Percentiles rank a stretch among this genome's conserved stretches.
Evolutionary conservation across 257 asterid genomes (phyloP).

Genomic region (Catharanthus roseus): DNA sequence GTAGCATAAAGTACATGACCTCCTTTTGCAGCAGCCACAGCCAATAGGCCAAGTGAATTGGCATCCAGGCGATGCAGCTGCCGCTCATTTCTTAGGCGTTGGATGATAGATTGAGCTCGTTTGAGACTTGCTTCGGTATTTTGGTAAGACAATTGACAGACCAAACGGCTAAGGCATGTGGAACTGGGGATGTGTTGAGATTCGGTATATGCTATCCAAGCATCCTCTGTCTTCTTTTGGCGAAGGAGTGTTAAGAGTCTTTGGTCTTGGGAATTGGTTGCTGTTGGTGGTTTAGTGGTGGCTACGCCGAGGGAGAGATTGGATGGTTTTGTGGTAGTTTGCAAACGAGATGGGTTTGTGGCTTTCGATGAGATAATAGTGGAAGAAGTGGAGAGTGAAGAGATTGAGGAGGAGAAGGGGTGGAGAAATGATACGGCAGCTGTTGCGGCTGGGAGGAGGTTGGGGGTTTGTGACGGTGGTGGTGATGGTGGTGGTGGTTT

Average conservation of each 20-base stretch:
- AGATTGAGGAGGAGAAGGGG: constrained; percentile 25
- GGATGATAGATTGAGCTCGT: constrained; percentile 76
- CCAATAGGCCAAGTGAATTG: constrained; percentile 86
- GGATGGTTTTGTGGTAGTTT: constrained; percentile 34
- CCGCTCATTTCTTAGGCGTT: constrained; percentile 66
- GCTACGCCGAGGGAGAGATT: constrained; percentile 13
- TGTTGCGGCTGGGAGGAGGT: constrained; percentile 23
- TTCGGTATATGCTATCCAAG: constrained; percentile 63
- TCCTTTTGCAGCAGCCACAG: constrained; percentile 83
- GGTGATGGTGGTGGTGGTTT: constrained; percentile 11
- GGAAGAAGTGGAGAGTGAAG: constrained; percentile 27
- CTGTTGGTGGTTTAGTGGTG: constrained; percentile 19
- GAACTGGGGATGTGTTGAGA: constrained; percentile 57
- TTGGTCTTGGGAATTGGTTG: constrained; percentile 38
- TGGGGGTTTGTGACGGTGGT: constrained; percentile 13
- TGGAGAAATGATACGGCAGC: constrained; percentile 29
- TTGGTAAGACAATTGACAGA: constrained; percentile 69
- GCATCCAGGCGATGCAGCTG: constrained; percentile 94
- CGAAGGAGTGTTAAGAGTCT: constrained; percentile 63
- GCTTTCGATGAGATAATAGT: constrained; percentile 25
- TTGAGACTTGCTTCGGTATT: constrained; percentile 55
- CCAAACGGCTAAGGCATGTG: constrained; percentile 88
- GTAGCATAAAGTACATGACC: constrained; percentile 83
- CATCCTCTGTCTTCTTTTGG: constrained; percentile 74
- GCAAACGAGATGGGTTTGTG: constrained; percentile 31